Evolutionary conservation across 305 asterid species (phyloP).

Genomic region (Fraxinus nigra): DNA sequence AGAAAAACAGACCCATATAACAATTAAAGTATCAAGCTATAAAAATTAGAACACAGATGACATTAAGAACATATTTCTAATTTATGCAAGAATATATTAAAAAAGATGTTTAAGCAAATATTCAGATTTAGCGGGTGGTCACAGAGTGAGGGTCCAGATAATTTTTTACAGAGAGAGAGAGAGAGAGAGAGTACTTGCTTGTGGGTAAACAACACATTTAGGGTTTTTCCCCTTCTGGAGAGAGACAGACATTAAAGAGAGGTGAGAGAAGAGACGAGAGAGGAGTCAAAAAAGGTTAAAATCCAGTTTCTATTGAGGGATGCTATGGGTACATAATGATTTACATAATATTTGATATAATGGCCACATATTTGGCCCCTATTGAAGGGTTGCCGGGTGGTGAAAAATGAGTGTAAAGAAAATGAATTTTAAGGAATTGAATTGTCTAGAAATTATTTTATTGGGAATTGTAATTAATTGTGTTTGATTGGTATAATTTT

Average conservation of each 20-base stretch:
- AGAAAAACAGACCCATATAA: not conserved
- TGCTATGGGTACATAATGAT: too few species aligned
- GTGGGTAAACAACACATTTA: not conserved
- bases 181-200: slow-evolving; percentile 1
- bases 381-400: too few species aligned
- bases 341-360: too few species aligned
- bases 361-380: too few species aligned
- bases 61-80: not conserved
- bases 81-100: not conserved
- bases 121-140: not conserved
- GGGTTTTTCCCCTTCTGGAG: slow-evolving; percentile 10
- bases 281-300: not conserved
- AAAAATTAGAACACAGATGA: not conserved
- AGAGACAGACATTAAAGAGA: not conserved
- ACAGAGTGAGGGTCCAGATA: not conserved
- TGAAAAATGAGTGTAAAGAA: too few species aligned
- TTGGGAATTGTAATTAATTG: too few species aligned
- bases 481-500: too few species aligned
- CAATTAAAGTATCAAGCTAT: not conserved
- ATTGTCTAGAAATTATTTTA: too few species aligned
- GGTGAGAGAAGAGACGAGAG: not conserved
- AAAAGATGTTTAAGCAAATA: not conserved
- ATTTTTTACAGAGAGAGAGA: not conserved
- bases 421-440: too few species aligned
- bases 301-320: too few species aligned